Evolutionary conservation across 352 stramenopile species (phyloP).

Genomic region (Pythium utonaiense): DNA sequence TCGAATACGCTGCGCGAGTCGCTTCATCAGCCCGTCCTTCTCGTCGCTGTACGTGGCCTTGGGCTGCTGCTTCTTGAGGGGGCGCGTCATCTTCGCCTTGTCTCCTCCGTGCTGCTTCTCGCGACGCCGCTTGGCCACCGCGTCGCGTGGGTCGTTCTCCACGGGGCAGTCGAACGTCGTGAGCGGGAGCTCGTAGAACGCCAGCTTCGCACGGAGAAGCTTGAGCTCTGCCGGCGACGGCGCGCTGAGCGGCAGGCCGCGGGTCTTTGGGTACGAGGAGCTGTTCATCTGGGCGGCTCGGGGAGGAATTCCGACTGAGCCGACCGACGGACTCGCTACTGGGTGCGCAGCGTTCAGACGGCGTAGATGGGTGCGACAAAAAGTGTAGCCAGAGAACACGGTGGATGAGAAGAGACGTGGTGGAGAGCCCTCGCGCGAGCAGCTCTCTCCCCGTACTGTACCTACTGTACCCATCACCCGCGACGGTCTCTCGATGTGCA

Average conservation of each 20-base stretch:
- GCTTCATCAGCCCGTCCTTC: neutral
- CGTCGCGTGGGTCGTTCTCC: constrained; percentile 18
- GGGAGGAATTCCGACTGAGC: neutral
- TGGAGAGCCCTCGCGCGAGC: no score
- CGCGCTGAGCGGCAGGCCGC: neutral
- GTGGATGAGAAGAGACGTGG: no score
- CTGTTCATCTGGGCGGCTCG: neutral
- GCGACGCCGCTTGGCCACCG: neutral
- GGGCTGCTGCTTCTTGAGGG: neutral
- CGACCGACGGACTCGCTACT: no score
- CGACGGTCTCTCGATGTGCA: no score
- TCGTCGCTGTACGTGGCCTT: neutral
- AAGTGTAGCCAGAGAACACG: no score
- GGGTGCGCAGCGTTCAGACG: no score
- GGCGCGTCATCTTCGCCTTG: neutral
- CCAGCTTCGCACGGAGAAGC: constrained; percentile 14
- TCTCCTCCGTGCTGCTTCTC: neutral
- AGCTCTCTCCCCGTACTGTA: no score
- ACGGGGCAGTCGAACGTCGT: constrained; percentile 17
- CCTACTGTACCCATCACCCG: no score
- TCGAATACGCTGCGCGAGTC: constrained; percentile 1
- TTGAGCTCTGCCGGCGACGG: neutral
- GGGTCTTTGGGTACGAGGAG: neutral
- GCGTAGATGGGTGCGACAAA: no score
- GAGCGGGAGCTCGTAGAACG: constrained; percentile 25